These are phyloP conservation scores for Mycosarcoma maydis DNA, from an alignment of 1,284 basidiomycete species.

Conservation along the genomic window DNA sequence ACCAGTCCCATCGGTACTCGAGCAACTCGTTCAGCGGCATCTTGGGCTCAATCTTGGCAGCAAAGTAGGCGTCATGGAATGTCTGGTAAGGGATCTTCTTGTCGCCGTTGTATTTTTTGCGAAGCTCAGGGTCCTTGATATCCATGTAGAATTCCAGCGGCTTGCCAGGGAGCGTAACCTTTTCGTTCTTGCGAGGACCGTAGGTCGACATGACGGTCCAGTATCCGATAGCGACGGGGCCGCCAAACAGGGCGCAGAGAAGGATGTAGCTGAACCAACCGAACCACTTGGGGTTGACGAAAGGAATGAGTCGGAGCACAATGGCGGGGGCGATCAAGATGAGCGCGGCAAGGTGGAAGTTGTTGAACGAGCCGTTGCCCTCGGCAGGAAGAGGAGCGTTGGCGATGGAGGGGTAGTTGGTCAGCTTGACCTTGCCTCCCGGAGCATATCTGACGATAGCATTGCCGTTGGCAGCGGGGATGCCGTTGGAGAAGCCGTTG, in stretches of 20 bases:
- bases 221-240: conserved; percentile 85
- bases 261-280: conserved; percentile 62
- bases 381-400: conserved; percentile 65
- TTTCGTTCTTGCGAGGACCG: conserved; percentile 84
- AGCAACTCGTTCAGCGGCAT: conserved; percentile 91
- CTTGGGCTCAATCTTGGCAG: conserved; percentile 94
- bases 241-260: conserved; percentile 77
- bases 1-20: conserved; percentile 96
- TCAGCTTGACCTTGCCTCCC: conserved; percentile 65
- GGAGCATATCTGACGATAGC: conserved; percentile 50
- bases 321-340: conserved; percentile 62
- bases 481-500: neutral
- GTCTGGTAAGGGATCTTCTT: conserved; percentile 97
- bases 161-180: conserved; percentile 80
- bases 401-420: conserved; percentile 61
- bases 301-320: conserved; percentile 62
- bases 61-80: conserved; percentile 98
- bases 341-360: conserved; percentile 77
- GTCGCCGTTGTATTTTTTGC: conserved; percentile 76
- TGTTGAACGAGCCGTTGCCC: conserved; percentile 68
- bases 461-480: conserved; percentile 9
- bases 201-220: conserved; percentile 88
- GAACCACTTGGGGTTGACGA: conserved; percentile 64
- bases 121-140: conserved; percentile 84
- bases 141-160: conserved; percentile 86